These are phyloP conservation scores for Globisporangium parvum DNA, from an alignment of 352 stramenopile genomes.

Conservation along the genomic window DNA sequence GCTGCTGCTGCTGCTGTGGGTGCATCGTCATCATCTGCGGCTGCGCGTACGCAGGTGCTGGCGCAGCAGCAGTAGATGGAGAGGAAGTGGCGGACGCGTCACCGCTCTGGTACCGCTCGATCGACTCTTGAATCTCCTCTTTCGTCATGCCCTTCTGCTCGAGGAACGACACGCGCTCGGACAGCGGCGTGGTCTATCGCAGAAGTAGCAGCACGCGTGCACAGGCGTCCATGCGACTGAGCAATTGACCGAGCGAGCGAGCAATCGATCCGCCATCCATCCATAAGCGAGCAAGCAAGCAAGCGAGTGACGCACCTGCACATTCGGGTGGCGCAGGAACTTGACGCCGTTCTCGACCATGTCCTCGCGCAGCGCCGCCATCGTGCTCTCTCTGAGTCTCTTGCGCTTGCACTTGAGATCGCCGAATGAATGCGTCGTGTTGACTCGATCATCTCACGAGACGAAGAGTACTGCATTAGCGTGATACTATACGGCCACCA, in stretches of 20 bases:
- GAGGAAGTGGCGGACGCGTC: not conserved
- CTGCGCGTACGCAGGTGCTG: slow-evolving; percentile 7
- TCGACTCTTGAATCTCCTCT: slow-evolving; percentile 74
- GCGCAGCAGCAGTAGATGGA: not conserved
- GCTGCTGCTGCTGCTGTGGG: slow-evolving; percentile 10
- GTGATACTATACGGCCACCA: slow-evolving; percentile 2
- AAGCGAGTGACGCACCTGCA: slow-evolving; percentile 36
- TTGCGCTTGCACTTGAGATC: slow-evolving; percentile 1
- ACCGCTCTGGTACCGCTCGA: slow-evolving; percentile 53
- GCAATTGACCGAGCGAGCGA: not conserved
- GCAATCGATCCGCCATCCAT: not conserved
- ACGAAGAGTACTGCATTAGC: not conserved
- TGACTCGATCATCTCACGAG: slow-evolving; percentile 12
- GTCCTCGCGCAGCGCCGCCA: slow-evolving; percentile 17
- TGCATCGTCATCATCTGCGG: slow-evolving; percentile 6
- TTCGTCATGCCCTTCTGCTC: slow-evolving; percentile 80
- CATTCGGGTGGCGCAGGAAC: slow-evolving; percentile 76
- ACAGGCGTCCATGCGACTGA: not conserved
- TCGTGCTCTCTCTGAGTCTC: not conserved
- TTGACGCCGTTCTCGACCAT: slow-evolving; percentile 77
- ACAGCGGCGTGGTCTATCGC: slow-evolving; percentile 53
- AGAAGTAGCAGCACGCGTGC: slow-evolving; percentile 4
- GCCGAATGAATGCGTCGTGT: slow-evolving; percentile 8
- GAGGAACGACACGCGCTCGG: slow-evolving; percentile 70
- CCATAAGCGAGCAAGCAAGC: not conserved